A percentile compares a stretch with the other conserved stretches of the same genome.
Evolutionary conservation across 176 grass and related monocot genomes (phyloP).

Genomic region (Urochloa ruziziensis): DNA sequence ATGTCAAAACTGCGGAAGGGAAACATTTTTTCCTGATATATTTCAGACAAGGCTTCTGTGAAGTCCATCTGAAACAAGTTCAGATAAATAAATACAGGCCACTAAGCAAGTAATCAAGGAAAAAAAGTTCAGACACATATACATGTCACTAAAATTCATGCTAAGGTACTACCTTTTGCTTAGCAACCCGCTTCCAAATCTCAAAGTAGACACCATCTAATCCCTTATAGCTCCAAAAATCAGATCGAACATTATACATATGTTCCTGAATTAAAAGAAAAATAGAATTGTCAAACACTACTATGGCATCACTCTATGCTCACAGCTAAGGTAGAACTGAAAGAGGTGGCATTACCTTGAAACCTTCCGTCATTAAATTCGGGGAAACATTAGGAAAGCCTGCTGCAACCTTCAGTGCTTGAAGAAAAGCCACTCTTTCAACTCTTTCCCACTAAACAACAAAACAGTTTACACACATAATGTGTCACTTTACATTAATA

Average conservation of each 20-base stretch:
- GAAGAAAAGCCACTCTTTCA: background rate
- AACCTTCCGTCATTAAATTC: background rate
- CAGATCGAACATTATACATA: background rate
- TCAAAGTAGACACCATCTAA: background rate
- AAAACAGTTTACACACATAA: background rate
- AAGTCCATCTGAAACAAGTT: background rate
- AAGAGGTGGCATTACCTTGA: background rate
- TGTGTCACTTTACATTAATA: background rate
- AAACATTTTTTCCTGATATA: background rate
- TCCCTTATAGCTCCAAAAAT: background rate
- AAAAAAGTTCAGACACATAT: too few relatives aligned
- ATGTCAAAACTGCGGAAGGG: background rate
- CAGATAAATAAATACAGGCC: background rate
- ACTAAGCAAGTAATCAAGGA: background rate
- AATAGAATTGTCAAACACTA: background rate
- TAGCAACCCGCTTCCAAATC: slow-evolving; percentile 16
- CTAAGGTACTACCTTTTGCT: background rate
- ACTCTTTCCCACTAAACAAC: background rate
- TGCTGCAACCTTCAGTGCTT: slow-evolving; percentile 7
- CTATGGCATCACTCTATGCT: background rate
- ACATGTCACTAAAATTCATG: background rate
- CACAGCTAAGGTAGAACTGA: background rate
- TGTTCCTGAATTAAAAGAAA: background rate
- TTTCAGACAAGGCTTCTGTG: background rate
- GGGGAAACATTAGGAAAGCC: background rate